phyloP scores from a whole-genome alignment of 257 asterid species.

The Linderniella brevidens region DNA sequence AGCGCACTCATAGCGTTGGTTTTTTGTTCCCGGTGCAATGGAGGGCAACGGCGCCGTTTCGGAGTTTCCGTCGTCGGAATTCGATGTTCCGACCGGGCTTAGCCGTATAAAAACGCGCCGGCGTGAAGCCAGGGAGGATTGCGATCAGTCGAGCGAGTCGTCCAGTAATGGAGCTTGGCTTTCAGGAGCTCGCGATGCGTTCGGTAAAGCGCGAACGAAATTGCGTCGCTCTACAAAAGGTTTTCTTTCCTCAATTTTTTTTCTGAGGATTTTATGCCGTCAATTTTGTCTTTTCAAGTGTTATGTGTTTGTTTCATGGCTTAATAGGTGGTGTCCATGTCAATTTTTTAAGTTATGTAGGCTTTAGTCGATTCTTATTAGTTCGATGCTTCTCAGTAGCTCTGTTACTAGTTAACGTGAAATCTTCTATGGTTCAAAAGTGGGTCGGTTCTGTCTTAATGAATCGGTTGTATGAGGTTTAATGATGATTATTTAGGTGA shows the following conservation, averaged over 20 bases:
- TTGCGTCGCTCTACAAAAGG: conserved; percentile 34
- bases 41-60: conserved; percentile 18
- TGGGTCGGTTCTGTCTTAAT: too few relatives aligned
- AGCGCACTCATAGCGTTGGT: neutral
- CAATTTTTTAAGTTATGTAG: too few relatives aligned
- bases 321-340: too few relatives aligned
- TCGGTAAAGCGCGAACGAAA: conserved; percentile 27
- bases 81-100: conserved; percentile 73
- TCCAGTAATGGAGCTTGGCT: conserved; percentile 25
- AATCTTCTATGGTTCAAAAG: too few relatives aligned
- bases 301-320: too few relatives aligned
- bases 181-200: conserved; percentile 24
- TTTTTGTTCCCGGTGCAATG: neutral
- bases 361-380: too few relatives aligned
- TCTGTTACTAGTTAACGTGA: too few relatives aligned
- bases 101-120: conserved; percentile 81
- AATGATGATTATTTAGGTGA: too few relatives aligned
- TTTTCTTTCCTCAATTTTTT: neutral
- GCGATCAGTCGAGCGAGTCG: conserved; percentile 36
- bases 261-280: too few relatives aligned
- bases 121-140: conserved; percentile 33
- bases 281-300: too few relatives aligned
- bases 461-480: too few relatives aligned
- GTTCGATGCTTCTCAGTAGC: too few relatives aligned
- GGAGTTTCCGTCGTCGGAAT: conserved; percentile 20